Conservation (phyloP, 257 asterid species). For the Plantago elongata region DNA sequence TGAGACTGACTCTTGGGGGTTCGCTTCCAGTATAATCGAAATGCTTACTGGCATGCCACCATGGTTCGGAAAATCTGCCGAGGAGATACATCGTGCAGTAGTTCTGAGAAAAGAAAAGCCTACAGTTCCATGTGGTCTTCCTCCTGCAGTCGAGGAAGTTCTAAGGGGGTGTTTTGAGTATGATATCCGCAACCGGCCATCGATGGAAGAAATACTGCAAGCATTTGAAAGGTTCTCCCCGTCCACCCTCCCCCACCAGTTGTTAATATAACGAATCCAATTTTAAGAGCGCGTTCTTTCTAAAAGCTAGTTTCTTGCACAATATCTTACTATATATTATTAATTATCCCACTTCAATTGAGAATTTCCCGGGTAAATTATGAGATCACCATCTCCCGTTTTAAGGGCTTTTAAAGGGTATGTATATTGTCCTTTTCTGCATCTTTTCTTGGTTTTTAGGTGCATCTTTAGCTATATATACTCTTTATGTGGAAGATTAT, state of each 20-base stretch:
- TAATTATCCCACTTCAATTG: no score
- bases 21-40: slow-evolving; percentile 83
- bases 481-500: no score
- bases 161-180: slow-evolving; percentile 82
- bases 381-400: no score
- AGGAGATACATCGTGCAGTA: slow-evolving; percentile 60
- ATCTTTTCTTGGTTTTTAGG: no score
- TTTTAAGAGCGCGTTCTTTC: no score
- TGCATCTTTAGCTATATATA: no score
- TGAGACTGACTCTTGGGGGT: slow-evolving; percentile 96
- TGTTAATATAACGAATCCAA: no score
- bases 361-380: no score
- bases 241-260: neutral
- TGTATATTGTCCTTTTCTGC: no score
- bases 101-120: slow-evolving; percentile 74
- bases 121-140: slow-evolving; percentile 71
- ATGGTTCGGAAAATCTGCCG: slow-evolving; percentile 77
- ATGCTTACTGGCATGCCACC: slow-evolving; percentile 85
- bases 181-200: slow-evolving; percentile 79
- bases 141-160: slow-evolving; percentile 75
- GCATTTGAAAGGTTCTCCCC: slow-evolving; percentile 70
- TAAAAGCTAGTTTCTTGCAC: no score
- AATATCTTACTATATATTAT: no score
- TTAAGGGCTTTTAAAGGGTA: no score
- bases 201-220: slow-evolving; percentile 66